These are phyloP conservation scores for Daldinia vernicosa DNA, from an alignment of 495 filamentous ascomycete species.

Conservation along the genomic window DNA sequence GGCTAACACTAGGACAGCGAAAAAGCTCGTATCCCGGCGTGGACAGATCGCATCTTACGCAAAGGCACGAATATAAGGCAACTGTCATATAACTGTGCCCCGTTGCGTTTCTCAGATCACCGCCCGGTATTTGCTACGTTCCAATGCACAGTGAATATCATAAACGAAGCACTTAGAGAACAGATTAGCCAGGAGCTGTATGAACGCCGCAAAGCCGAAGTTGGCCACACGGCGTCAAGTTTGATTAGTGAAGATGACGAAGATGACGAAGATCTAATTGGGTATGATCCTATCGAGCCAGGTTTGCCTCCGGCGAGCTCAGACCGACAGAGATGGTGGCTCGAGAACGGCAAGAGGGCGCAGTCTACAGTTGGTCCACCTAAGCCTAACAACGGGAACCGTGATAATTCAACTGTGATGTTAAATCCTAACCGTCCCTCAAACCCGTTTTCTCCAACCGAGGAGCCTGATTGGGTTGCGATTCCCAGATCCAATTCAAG, in stretches of 20 bases:
- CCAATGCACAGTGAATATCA: constrained; percentile 77
- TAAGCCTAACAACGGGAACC: constrained; percentile 51
- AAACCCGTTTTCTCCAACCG: constrained; percentile 79
- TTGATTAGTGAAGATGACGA: constrained; percentile 66
- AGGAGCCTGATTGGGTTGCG: constrained; percentile 82
- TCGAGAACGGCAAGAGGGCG: constrained; percentile 83
- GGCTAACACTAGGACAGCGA: constrained; percentile 64
- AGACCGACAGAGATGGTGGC: constrained; percentile 92
- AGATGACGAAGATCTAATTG: constrained; percentile 73
- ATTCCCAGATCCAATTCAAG: constrained; percentile 60
- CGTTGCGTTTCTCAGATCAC: constrained; percentile 90
- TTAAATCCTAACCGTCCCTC: constrained; percentile 76
- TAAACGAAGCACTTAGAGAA: constrained; percentile 78
- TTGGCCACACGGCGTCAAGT: constrained; percentile 58
- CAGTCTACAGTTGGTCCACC: constrained; percentile 76
- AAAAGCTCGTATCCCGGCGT: constrained; percentile 93
- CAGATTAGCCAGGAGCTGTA: constrained; percentile 77
- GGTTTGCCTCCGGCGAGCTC: constrained; percentile 90
- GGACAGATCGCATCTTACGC: constrained; percentile 92
- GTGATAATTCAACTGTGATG: constrained; percentile 54
- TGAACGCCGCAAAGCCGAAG: constrained; percentile 66
- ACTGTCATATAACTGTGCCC: constrained; percentile 77
- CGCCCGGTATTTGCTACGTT: constrained; percentile 92
- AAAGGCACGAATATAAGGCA: constrained; percentile 87
- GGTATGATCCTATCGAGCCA: constrained; percentile 78